Evolutionary conservation across 257 asterid genomes (phyloP).

Genomic region (Sherardia arvensis): DNA sequence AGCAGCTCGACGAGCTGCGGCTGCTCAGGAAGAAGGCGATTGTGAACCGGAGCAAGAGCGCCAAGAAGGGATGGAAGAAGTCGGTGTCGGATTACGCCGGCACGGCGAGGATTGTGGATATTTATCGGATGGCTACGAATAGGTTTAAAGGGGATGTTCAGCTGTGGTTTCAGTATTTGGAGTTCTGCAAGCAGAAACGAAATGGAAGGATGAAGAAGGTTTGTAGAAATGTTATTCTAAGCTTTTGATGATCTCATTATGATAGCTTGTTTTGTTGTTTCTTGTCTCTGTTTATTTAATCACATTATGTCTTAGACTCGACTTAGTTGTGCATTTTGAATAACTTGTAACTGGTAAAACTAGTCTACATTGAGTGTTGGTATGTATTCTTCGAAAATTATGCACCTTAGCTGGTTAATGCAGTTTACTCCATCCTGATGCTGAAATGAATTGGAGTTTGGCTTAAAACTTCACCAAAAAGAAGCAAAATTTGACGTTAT

Average conservation of each 20-base stretch:
- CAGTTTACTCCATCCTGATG: too few relatives aligned
- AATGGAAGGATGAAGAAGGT: slow-evolving; percentile 91
- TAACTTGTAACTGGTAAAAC: too few relatives aligned
- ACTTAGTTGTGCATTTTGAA: too few relatives aligned
- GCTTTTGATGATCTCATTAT: background rate
- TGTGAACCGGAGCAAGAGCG: slow-evolving; percentile 24
- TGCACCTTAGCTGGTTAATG: too few relatives aligned
- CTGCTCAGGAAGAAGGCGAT: slow-evolving; percentile 52
- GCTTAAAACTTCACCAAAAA: too few relatives aligned
- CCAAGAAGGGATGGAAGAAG: slow-evolving; percentile 36
- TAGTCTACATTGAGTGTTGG: too few relatives aligned
- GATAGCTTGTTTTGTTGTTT: too few relatives aligned
- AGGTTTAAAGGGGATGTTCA: slow-evolving; percentile 83
- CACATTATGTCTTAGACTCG: too few relatives aligned
- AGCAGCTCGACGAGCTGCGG: slow-evolving; percentile 64
- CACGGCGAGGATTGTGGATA: slow-evolving; percentile 58
- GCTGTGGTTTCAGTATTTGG: slow-evolving; percentile 94
- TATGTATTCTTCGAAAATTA: too few relatives aligned
- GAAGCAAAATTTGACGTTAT: background rate
- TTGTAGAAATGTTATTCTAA: background rate
- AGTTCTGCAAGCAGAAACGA: slow-evolving; percentile 60
- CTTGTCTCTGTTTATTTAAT: too few relatives aligned
- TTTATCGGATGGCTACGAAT: slow-evolving; percentile 65
- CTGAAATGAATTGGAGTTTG: background rate
- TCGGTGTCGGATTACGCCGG: slow-evolving; percentile 68